Evolutionary conservation across 306 rosid genomes (phyloP).

Genomic region (Quercus bicolor): DNA sequence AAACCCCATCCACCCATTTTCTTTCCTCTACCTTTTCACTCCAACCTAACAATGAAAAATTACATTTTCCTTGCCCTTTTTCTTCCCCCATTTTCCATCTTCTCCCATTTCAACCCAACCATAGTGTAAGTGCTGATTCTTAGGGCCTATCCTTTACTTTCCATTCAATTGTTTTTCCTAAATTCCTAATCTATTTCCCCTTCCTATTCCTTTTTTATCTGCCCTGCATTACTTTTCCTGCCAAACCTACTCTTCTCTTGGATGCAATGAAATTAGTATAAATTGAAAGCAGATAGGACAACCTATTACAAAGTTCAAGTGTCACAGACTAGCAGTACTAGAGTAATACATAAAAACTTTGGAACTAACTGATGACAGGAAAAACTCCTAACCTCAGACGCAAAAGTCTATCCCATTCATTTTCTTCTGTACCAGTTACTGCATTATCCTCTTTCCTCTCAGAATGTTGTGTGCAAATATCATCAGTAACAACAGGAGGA

Average conservation of each 20-base stretch:
- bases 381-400: conserved; percentile 69
- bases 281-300: neutral
- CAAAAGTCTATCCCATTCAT: conserved; percentile 93
- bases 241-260: neutral
- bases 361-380: conserved; percentile 5
- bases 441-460: conserved; percentile 76
- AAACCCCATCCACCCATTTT: too few relatives aligned
- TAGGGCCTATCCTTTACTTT: too few relatives aligned
- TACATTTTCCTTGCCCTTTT: too few relatives aligned
- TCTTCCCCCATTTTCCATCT: too few relatives aligned
- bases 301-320: neutral
- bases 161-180: too few relatives aligned
- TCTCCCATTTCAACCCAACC: too few relatives aligned
- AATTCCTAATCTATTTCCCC: too few relatives aligned
- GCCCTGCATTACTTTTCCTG: neutral
- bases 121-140: too few relatives aligned
- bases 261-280: neutral
- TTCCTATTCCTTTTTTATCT: too few relatives aligned
- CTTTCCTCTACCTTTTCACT: too few relatives aligned
- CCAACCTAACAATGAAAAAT: too few relatives aligned
- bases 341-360: neutral
- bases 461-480: conserved; percentile 47
- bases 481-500: conserved; percentile 59
- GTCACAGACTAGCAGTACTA: neutral
- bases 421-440: conserved; percentile 63